Evolutionary conservation across 2,329 filamentous ascomycete genomes (phyloP).

Genomic region (Sphaerostilbella broomeana): DNA sequence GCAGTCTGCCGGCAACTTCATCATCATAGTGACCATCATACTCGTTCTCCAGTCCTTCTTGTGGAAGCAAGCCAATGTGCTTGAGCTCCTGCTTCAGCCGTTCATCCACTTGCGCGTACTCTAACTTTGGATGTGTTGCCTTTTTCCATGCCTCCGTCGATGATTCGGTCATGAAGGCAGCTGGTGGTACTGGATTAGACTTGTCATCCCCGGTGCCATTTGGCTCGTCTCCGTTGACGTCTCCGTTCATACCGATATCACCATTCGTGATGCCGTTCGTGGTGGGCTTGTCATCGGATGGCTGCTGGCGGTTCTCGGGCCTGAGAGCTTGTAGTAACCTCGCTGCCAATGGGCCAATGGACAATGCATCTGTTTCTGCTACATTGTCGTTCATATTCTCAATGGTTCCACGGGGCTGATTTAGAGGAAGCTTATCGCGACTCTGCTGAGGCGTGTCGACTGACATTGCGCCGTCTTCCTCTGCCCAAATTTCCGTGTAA

Average conservation of each 20-base stretch:
- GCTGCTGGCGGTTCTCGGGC: conserved; percentile 58
- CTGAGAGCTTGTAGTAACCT: conserved; percentile 75
- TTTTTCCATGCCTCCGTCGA: conserved; percentile 73
- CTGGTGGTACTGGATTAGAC: conserved; percentile 49
- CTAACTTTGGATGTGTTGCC: conserved; percentile 65
- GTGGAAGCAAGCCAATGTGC: conserved; percentile 79
- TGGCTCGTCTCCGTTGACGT: conserved; percentile 32
- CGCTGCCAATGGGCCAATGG: conserved; percentile 76
- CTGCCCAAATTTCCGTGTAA: conserved; percentile 87
- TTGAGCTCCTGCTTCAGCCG: conserved; percentile 85
- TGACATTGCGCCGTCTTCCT: conserved; percentile 78
- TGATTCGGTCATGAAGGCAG: conserved; percentile 74
- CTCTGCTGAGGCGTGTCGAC: conserved; percentile 59
- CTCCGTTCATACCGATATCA: conserved; percentile 50
- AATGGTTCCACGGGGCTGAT: conserved; percentile 77
- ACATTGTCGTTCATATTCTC: conserved; percentile 81
- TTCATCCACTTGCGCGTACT: conserved; percentile 82
- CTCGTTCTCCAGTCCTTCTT: conserved; percentile 59
- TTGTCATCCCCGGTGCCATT: conserved; percentile 32
- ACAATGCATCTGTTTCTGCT: conserved; percentile 84
- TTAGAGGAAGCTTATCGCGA: conserved; percentile 63
- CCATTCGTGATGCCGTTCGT: conserved; percentile 47
- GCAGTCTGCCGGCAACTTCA: conserved; percentile 83
- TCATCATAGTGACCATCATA: conserved; percentile 91
- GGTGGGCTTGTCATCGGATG: conserved; percentile 50